Conservation (phyloP, 345 rosid genomes). For the Eucalyptus erythrocorys region DNA sequence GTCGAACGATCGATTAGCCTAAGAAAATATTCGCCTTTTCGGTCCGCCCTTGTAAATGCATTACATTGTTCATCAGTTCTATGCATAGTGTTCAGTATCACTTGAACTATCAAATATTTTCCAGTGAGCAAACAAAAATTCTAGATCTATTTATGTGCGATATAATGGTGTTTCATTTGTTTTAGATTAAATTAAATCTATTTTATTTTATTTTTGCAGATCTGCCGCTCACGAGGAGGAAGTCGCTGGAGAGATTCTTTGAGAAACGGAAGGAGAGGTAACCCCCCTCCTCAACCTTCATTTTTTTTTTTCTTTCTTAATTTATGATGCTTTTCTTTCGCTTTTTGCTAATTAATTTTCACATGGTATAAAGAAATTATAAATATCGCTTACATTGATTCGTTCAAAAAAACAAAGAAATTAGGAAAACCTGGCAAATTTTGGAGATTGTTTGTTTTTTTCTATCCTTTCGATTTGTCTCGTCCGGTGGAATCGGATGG, state of each 20-base stretch:
- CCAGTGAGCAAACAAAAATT: background rate
- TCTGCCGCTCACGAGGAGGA: constrained; percentile 61
- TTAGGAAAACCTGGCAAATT: background rate
- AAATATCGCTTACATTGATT: background rate
- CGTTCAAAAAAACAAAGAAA: background rate
- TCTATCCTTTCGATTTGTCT: background rate
- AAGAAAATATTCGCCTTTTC: no score
- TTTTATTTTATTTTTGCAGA: constrained; percentile 10
- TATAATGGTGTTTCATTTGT: background rate
- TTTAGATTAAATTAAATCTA: background rate
- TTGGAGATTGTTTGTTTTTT: background rate
- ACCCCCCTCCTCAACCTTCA: background rate
- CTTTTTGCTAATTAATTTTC: background rate
- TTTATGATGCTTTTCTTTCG: background rate
- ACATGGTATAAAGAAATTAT: background rate
- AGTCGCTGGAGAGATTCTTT: constrained; percentile 74
- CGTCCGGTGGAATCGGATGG: background rate
- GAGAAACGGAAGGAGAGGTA: constrained; percentile 95
- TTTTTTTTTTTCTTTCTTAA: background rate
- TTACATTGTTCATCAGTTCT: background rate
- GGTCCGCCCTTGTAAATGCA: background rate
- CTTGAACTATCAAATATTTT: background rate
- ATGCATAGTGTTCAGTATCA: background rate
- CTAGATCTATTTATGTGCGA: background rate
- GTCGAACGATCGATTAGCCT: background rate